Evolutionary conservation across 2,329 filamentous ascomycete species (phyloP).

Genomic region (Aspergillus unguis): DNA sequence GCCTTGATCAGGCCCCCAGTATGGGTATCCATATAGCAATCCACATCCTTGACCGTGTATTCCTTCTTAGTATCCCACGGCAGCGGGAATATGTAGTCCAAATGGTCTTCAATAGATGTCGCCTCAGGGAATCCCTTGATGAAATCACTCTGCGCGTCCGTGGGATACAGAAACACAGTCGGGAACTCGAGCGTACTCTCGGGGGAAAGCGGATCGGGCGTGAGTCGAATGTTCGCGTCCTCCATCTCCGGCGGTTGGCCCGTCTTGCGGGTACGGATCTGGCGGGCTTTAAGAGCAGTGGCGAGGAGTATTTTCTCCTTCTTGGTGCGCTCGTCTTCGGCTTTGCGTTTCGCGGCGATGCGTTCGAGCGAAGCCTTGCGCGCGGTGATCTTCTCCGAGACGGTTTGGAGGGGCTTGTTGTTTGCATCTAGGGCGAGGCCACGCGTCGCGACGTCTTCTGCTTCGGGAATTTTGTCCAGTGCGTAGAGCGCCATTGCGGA

Average conservation of each 20-base stretch:
- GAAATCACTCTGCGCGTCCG: conserved; percentile 79
- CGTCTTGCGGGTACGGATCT: conserved; percentile 66
- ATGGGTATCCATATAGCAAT: conserved; percentile 85
- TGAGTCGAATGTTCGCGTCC: conserved; percentile 69
- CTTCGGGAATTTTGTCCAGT: conserved; percentile 74
- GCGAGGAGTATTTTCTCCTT: conserved; percentile 61
- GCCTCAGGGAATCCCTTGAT: conserved; percentile 81
- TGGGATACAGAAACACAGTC: conserved; percentile 78
- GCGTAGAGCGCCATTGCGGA: conserved; percentile 73
- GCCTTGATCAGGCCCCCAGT: conserved; percentile 81
- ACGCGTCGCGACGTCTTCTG: conserved; percentile 70
- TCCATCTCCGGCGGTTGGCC: conserved; percentile 78
- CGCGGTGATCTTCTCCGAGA: conserved; percentile 62
- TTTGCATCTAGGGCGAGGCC: conserved; percentile 69
- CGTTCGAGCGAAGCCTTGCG: conserved; percentile 57
- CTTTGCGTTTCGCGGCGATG: conserved; percentile 53
- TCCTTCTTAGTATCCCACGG: conserved; percentile 74
- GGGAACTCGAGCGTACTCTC: conserved; percentile 72
- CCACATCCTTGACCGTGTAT: conserved; percentile 66
- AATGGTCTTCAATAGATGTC: conserved; percentile 70
- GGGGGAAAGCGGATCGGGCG: conserved; percentile 69
- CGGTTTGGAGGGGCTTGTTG: conserved; percentile 64
- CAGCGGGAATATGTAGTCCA: conserved; percentile 79
- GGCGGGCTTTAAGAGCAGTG: conserved; percentile 65
- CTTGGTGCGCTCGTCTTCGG: conserved; percentile 46